A percentile compares a stretch with the other conserved stretches of the same genome.
Evolutionary conservation across 148 eudicot genomes (phyloP).

Genomic region (Rhododendron ovatum): DNA sequence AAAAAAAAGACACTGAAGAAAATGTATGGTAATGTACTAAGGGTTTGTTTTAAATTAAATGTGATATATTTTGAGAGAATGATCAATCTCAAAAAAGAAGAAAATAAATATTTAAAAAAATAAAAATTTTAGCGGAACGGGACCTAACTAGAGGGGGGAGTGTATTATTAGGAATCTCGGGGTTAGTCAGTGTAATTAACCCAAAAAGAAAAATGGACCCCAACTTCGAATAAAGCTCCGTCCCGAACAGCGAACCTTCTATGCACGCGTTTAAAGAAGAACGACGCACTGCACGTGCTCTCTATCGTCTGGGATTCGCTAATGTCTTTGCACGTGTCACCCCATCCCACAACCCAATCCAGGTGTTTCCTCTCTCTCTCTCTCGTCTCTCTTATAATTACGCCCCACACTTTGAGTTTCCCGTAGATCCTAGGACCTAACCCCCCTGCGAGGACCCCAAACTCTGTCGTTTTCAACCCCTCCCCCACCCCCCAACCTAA

Average conservation of each 20-base stretch:
- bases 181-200: background rate
- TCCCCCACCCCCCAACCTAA: too few relatives aligned
- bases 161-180: too few relatives aligned
- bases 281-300: conserved; percentile 40
- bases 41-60: too few relatives aligned
- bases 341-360: conserved; percentile 9
- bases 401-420: background rate
- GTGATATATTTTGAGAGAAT: too few relatives aligned
- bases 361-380: conserved; percentile 4
- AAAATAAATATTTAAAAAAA: too few relatives aligned
- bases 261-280: conserved; percentile 39
- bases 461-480: conserved; percentile 20
- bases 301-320: conserved; percentile 20
- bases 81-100: too few relatives aligned
- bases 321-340: conserved; percentile 33
- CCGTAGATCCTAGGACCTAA: background rate
- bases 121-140: too few relatives aligned
- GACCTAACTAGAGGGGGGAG: too few relatives aligned
- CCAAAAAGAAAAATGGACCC: background rate
- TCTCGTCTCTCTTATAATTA: background rate
- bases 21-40: too few relatives aligned
- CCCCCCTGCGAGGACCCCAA: background rate
- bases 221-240: background rate
- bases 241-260: conserved; percentile 26
- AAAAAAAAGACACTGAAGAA: too few relatives aligned